These are phyloP conservation scores for Hyphopichia khmerensis DNA, from an alignment of 1,139 yeast genomes.

Conservation along the genomic window DNA sequence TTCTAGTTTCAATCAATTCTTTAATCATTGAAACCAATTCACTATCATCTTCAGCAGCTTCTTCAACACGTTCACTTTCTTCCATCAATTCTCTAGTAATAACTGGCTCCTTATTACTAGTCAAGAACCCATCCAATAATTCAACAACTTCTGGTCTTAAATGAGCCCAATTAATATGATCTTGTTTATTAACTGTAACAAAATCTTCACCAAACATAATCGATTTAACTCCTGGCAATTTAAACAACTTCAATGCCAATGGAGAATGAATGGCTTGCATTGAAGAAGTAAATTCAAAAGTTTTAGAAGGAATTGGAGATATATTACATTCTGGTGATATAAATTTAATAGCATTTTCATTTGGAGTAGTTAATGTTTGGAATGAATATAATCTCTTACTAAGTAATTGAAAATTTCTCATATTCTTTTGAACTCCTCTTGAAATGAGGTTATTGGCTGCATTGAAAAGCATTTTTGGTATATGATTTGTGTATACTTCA, in stretches of 20 bases:
- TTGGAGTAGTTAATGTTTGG: constrained; percentile 69
- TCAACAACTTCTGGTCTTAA: constrained; percentile 47
- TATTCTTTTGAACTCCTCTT: background rate
- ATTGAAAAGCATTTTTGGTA: background rate
- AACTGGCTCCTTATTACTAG: constrained; percentile 43
- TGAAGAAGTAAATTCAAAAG: constrained; percentile 67
- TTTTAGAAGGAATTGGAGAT: constrained; percentile 64
- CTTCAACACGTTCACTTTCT: constrained; percentile 32
- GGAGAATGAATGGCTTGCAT: constrained; percentile 77
- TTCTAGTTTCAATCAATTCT: constrained; percentile 59
- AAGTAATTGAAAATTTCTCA: constrained; percentile 1
- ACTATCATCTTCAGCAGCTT: constrained; percentile 36
- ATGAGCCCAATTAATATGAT: constrained; percentile 46
- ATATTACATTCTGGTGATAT: constrained; percentile 45
- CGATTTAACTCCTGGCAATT: constrained; percentile 80
- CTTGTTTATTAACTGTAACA: constrained; percentile 47
- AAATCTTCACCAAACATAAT: constrained; percentile 79
- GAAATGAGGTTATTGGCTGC: background rate
- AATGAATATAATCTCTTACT: constrained; percentile 30
- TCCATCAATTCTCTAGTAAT: constrained; percentile 49
- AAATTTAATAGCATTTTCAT: constrained; percentile 88
- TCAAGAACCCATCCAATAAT: constrained; percentile 37
- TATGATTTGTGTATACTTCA: no score
- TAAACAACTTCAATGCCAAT: constrained; percentile 74
- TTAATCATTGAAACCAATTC: constrained; percentile 59